phyloP scores from a whole-genome alignment of 371 early-diverging fungal species.

The Mortierella sp. region DNA sequence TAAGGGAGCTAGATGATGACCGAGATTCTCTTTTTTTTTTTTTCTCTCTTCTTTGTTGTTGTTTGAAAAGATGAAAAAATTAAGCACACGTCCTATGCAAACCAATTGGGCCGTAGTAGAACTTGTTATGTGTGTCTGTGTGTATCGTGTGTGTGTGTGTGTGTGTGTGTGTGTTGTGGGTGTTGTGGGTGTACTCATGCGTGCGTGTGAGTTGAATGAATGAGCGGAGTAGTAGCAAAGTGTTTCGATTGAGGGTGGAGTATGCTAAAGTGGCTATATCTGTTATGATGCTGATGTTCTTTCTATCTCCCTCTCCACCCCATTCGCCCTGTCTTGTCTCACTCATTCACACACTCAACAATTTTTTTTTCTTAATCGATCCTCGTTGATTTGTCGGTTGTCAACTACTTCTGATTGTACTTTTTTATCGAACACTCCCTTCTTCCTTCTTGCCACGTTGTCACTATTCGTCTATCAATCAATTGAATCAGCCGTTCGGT shows the following conservation, averaged over 20 bases:
- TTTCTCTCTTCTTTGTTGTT: neutral
- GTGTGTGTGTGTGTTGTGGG: neutral
- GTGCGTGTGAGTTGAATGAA: neutral
- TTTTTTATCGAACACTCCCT: neutral
- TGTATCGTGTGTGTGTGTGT: neutral
- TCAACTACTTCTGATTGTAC: neutral
- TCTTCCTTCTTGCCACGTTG: neutral
- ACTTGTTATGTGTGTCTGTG: neutral
- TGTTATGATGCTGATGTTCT: too few relatives aligned
- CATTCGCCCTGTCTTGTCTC: conserved; percentile 8
- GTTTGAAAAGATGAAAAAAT: too few relatives aligned
- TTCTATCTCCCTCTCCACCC: too few relatives aligned
- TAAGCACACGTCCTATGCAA: too few relatives aligned
- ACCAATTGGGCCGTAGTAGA: neutral
- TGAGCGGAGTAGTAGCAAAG: too few relatives aligned
- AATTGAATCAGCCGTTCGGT: neutral
- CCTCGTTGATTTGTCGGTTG: neutral
- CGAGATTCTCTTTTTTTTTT: conserved; percentile 2
- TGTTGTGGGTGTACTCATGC: neutral
- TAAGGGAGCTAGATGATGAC: conserved; percentile 1
- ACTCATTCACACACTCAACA: neutral
- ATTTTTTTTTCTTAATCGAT: neutral
- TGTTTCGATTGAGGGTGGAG: too few relatives aligned
- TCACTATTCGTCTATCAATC: neutral
- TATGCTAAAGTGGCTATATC: too few relatives aligned